Evolutionary conservation across 106 monocot species (phyloP), one percentile per base, ranked within the genome.

Genomic region (Acorus gramineus): DNA sequence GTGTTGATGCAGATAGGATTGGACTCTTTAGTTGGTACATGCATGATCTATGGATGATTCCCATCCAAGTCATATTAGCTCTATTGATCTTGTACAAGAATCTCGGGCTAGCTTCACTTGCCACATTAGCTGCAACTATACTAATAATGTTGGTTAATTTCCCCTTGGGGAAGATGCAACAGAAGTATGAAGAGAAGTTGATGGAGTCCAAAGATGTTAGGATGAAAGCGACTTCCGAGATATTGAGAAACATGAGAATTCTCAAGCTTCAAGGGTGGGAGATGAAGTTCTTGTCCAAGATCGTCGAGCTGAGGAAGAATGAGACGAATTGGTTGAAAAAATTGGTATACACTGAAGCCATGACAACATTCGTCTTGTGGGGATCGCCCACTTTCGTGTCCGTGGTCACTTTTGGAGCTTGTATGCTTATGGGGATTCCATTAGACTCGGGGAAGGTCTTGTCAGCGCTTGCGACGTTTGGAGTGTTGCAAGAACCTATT

Each of bases 201-300:
- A 96, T 96, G 91, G 81, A 85, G 44, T 55, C 85, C 4, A 96
- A 96, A 68, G 96, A 96, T 55, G 52, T 56, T 7, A 73, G 91
- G 70, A 96, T 96, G 96, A 96, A 96, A 59, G 73, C 85, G 13
- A 96, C 79, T 50, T 85, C 87, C 0, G 91, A 96, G 66, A 81
- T 96, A 6, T 42, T 96, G 49, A 82, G 81, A 57, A 96, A 85
- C 70, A 96, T 96, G 96, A 78, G 83, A 54, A 91, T 91, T 77
- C 83, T 96, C 56, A 96, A 96, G 72, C 85, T 96, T 47, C 91
- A 96, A 62, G 90, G 77, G 6, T 96, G 87, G 96, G 96, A 96
- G 67, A 91, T 91, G 91, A 87, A 91, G 73, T 96, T 91, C 68
- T 76, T 96, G 57, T 79, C 81, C 8, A 91, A 68, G 71, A 88